Evolutionary conservation across 345 rosid genomes (phyloP).

Genomic region (Sonneratia caseolaris): DNA sequence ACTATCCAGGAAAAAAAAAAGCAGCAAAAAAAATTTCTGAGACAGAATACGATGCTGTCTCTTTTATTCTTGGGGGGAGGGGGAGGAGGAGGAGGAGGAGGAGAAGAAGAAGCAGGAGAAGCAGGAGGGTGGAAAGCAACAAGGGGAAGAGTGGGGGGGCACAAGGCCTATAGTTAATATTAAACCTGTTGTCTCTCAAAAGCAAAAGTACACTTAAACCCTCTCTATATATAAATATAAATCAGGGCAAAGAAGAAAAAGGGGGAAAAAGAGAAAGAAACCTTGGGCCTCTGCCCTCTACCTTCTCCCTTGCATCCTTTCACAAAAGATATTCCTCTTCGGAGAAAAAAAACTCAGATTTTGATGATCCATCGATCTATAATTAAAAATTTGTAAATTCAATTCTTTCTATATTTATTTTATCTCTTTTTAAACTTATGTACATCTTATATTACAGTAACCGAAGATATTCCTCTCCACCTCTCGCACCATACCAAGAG

Average conservation of each 20-base stretch:
- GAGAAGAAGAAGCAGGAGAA: background rate
- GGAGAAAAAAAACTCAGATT: too few relatives aligned
- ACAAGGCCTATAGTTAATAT: background rate
- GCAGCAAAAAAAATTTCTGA: conserved; percentile 33
- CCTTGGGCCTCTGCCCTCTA: background rate
- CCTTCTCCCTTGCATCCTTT: background rate
- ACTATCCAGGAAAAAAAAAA: conserved; percentile 26
- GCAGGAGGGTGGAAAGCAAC: background rate
- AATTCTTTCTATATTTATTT: too few relatives aligned
- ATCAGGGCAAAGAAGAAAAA: background rate
- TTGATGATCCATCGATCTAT: too few relatives aligned
- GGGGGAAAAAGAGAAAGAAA: background rate
- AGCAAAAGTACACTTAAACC: background rate
- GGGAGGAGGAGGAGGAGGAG: background rate
- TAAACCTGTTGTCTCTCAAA: background rate
- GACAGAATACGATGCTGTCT: conserved; percentile 22
- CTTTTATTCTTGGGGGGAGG: conserved; percentile 5
- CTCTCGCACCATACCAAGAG: too few relatives aligned
- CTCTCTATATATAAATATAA: background rate
- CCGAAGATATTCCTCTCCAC: too few relatives aligned
- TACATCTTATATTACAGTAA: too few relatives aligned
- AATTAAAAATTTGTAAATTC: too few relatives aligned
- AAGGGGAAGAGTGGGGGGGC: background rate
- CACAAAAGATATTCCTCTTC: background rate
- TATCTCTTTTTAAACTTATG: too few relatives aligned